These are phyloP conservation scores for Rubus parviflorus DNA, from an alignment of 306 rosid genomes.

Conservation along the genomic window DNA sequence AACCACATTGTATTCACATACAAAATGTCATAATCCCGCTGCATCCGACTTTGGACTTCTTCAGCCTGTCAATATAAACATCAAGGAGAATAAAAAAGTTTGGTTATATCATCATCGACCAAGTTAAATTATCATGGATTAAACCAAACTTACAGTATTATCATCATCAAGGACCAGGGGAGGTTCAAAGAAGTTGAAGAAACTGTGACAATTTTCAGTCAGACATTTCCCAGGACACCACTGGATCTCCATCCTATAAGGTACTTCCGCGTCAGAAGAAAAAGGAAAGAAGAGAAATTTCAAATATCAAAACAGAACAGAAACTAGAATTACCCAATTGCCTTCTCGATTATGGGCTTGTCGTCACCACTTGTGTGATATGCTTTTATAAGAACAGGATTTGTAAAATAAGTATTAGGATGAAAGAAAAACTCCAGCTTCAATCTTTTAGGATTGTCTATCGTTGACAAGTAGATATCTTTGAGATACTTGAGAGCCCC, in stretches of 20 bases:
- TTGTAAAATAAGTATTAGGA: conserved; percentile 66
- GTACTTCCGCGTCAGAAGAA: conserved; percentile 3
- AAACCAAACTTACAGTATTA: conserved; percentile 51
- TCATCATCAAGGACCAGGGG: conserved; percentile 78
- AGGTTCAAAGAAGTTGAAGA: conserved; percentile 69
- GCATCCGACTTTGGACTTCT: conserved; percentile 68
- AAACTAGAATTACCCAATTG: conserved; percentile 57
- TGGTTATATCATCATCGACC: background rate
- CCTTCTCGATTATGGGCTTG: conserved; percentile 72
- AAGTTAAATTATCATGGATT: background rate
- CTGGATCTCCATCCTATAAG: conserved; percentile 65
- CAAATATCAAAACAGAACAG: background rate
- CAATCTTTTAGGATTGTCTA: conserved; percentile 69
- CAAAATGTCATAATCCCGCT: conserved; percentile 77
- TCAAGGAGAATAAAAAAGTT: background rate
- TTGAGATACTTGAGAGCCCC: conserved; percentile 67
- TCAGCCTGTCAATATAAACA: conserved; percentile 46
- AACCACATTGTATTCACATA: conserved; percentile 12
- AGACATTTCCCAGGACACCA: conserved; percentile 73
- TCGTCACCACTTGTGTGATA: conserved; percentile 73
- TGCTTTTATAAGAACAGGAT: conserved; percentile 61
- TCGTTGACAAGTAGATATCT: conserved; percentile 69
- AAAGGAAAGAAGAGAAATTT: background rate
- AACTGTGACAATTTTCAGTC: conserved; percentile 79
- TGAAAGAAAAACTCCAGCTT: conserved; percentile 72